Percentiles rank a stretch among this genome's conserved stretches.
Conservation (phyloP, 805 yeast genomes). For the Ogataea ramenticola region DNA sequence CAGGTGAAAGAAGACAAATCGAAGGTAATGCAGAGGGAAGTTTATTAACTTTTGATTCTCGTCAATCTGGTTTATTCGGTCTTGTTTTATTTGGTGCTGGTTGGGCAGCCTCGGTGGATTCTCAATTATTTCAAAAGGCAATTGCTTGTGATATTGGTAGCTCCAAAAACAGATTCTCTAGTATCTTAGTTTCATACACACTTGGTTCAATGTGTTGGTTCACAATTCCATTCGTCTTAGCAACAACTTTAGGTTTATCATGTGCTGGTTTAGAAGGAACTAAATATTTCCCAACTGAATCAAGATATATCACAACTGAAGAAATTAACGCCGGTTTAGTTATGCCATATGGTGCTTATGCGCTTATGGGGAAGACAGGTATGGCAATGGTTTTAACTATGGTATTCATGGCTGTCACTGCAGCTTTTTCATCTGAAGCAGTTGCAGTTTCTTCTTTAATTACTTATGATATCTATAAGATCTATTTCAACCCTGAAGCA, state of each 20-base stretch:
- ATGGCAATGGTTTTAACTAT: constrained; percentile 40
- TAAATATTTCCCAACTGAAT: constrained; percentile 15
- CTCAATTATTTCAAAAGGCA: constrained; percentile 29
- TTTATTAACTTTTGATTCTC: constrained; percentile 23
- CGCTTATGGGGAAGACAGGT: constrained; percentile 44
- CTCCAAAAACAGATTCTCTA: constrained; percentile 7
- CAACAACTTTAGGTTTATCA: constrained; percentile 32
- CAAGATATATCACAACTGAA: constrained; percentile 25
- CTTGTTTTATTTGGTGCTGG: constrained; percentile 31
- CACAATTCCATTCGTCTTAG: constrained; percentile 32
- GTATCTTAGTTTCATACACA: constrained; percentile 34
- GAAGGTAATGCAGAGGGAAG: constrained; percentile 9
- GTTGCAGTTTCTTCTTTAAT: constrained; percentile 44
- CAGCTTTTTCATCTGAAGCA: constrained; percentile 50
- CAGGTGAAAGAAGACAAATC: constrained; percentile 11
- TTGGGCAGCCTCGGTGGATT: constrained; percentile 28
- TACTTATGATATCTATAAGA: constrained; percentile 44
- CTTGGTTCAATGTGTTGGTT: constrained; percentile 40
- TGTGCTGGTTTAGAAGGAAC: constrained; percentile 27
- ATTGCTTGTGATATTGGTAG: constrained; percentile 30
- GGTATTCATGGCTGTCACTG: constrained; percentile 47
- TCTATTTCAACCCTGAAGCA: constrained; percentile 45
- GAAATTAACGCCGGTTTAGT: constrained; percentile 43
- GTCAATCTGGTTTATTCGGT: constrained; percentile 28
- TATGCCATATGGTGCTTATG: constrained; percentile 43